Conservation (phyloP, 129 eudicot species). For the Centrapalus pauciflorus region DNA sequence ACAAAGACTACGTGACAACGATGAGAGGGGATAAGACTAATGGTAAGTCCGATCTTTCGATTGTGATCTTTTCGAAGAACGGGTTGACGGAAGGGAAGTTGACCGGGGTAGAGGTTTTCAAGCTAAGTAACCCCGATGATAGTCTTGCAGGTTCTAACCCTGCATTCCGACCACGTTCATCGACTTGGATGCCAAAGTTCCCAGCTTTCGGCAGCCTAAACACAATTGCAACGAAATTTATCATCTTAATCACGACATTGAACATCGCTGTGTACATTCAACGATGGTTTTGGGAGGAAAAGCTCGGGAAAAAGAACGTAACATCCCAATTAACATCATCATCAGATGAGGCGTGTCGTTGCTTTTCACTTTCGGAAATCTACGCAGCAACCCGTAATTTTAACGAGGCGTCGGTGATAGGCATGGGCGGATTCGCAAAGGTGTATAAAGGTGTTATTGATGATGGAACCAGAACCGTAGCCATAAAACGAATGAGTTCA, state of each 20-base stretch:
- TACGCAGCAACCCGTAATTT: conserved; percentile 28
- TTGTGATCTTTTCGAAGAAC: conserved; percentile 21
- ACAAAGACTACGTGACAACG: conserved; percentile 36
- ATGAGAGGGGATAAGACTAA: conserved; percentile 32
- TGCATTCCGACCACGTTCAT: not conserved
- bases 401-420: conserved; percentile 25
- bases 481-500: conserved; percentile 35
- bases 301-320: conserved; percentile 20
- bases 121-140: conserved; percentile 45
- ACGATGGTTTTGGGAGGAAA: conserved; percentile 39
- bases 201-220: conserved; percentile 24
- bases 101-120: conserved; percentile 49
- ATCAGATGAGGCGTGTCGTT: conserved; percentile 24
- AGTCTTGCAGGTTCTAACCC: conserved; percentile 49
- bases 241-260: conserved; percentile 17
- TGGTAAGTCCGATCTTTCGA: conserved; percentile 27
- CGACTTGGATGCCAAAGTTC: conserved; percentile 16
- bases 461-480: conserved; percentile 19
- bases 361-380: conserved; percentile 30
- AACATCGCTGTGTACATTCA: conserved; percentile 33
- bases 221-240: conserved; percentile 31
- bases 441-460: conserved; percentile 36
- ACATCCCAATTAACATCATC: conserved; percentile 3
- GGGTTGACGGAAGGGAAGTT: conserved; percentile 28
- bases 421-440: conserved; percentile 35